Conservation (phyloP, 2,329 filamentous ascomycete genomes). For the Fusarium austroafricanum region DNA sequence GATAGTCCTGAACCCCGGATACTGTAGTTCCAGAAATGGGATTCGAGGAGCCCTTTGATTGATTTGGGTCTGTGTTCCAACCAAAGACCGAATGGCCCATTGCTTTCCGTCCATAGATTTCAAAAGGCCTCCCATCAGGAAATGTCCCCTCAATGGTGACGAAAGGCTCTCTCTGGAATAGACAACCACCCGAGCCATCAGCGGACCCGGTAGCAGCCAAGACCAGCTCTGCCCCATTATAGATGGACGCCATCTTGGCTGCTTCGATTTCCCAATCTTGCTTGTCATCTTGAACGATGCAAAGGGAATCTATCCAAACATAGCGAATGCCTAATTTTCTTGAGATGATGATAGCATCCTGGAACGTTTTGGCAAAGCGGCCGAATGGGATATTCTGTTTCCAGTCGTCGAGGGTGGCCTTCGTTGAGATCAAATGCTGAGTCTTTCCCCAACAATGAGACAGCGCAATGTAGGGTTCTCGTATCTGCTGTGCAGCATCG, state of each 20-base stretch:
- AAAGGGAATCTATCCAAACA: constrained; percentile 46
- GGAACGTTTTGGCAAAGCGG: constrained; percentile 31
- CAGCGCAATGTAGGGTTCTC: constrained; percentile 34
- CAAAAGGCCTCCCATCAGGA: constrained; percentile 17
- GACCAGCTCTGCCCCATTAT: constrained; percentile 41
- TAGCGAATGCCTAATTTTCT: constrained; percentile 39
- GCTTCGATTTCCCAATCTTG: constrained; percentile 45
- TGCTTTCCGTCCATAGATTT: constrained; percentile 29
- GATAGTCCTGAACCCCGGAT: constrained; percentile 21
- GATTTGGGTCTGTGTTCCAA: constrained; percentile 4
- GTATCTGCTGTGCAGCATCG: constrained; percentile 6
- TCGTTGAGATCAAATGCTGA: constrained; percentile 20
- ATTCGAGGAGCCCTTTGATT: constrained; percentile 19
- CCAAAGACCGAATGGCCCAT: constrained; percentile 30
- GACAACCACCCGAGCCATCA: constrained; percentile 35
- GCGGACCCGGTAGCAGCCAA: constrained; percentile 41
- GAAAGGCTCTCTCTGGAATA: constrained; percentile 30
- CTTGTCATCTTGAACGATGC: constrained; percentile 44
- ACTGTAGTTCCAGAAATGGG: background rate
- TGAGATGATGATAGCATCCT: constrained; percentile 33
- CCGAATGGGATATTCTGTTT: constrained; percentile 38
- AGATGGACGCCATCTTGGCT: constrained; percentile 46
- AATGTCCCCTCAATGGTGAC: constrained; percentile 23
- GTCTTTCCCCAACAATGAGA: constrained; percentile 43
- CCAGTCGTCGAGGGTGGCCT: constrained; percentile 21